These are phyloP conservation scores for Calycina herbarum DNA, from an alignment of 2,329 filamentous ascomycete species.

Conservation along the genomic window DNA sequence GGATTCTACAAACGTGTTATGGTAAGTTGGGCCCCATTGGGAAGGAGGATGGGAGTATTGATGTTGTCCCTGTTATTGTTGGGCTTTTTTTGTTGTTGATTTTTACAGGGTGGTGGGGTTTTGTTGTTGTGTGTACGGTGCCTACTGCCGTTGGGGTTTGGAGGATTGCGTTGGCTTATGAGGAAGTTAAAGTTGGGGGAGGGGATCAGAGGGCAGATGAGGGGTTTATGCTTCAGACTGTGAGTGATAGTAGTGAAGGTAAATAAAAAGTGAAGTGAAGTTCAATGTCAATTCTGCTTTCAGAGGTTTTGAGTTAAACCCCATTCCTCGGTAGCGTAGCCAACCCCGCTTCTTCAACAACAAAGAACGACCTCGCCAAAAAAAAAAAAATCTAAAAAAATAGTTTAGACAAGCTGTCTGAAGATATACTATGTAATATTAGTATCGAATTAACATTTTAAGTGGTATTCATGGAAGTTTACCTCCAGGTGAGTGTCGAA, in stretches of 20 bases:
- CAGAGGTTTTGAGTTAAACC: too few relatives aligned
- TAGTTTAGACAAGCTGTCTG: too few relatives aligned
- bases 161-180: neutral
- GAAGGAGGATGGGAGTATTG: neutral
- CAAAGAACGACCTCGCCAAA: too few relatives aligned
- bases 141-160: neutral
- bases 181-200: neutral
- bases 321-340: too few relatives aligned
- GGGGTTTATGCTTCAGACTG: neutral
- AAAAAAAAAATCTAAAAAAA: too few relatives aligned
- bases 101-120: neutral
- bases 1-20: neutral
- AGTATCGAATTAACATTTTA: too few relatives aligned
- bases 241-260: too few relatives aligned
- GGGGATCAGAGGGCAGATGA: neutral
- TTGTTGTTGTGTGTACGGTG: neutral
- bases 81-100: neutral
- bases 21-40: neutral
- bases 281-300: too few relatives aligned
- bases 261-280: too few relatives aligned
- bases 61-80: neutral
- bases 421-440: too few relatives aligned
- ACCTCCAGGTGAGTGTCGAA: slow-evolving; percentile 35
- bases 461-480: too few relatives aligned
- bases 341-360: too few relatives aligned